These are phyloP conservation scores for Primulina huaijiensis DNA, from an alignment of 257 asterid genomes.

Conservation along the genomic window DNA sequence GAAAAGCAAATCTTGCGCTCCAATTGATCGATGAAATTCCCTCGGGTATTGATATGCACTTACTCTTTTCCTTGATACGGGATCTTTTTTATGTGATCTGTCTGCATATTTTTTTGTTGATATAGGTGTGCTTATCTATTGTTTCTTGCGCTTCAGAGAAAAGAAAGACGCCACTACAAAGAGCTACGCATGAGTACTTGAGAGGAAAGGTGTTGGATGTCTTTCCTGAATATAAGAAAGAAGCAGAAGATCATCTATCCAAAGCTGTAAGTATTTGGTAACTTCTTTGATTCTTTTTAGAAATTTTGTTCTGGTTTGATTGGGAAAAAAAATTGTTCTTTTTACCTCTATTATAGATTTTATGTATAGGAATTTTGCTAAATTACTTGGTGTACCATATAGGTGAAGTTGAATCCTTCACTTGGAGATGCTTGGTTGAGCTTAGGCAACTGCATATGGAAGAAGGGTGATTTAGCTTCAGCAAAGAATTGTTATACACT, in stretches of 20 bases:
- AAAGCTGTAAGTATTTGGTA: slow-evolving; percentile 64
- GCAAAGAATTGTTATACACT: slow-evolving; percentile 82
- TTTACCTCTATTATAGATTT: background rate
- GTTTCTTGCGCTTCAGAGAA: slow-evolving; percentile 49
- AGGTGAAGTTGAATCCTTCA: slow-evolving; percentile 94
- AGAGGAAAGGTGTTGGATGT: slow-evolving; percentile 82
- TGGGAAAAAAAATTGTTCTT: background rate
- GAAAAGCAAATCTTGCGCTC: slow-evolving; percentile 47
- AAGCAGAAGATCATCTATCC: slow-evolving; percentile 94
- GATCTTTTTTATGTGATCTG: slow-evolving; percentile 2
- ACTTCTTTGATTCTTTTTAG: slow-evolving; percentile 1
- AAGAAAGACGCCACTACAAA: slow-evolving; percentile 60
- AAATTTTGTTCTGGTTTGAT: background rate
- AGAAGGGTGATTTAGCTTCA: slow-evolving; percentile 77
- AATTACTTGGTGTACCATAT: slow-evolving; percentile 12
- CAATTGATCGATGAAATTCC: slow-evolving; percentile 66
- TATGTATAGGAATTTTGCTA: background rate
- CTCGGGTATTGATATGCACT: slow-evolving; percentile 33
- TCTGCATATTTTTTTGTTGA: background rate
- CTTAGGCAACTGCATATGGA: slow-evolving; percentile 95
- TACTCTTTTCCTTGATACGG: background rate
- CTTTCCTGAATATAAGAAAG: slow-evolving; percentile 72
- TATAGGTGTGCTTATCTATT: background rate
- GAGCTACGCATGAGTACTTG: slow-evolving; percentile 78
- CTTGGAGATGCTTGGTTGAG: slow-evolving; percentile 88